Evolutionary conservation across 345 rosid genomes (phyloP), one percentile per base, ranked within the genome.

Genomic region (Linum lewisii): DNA sequence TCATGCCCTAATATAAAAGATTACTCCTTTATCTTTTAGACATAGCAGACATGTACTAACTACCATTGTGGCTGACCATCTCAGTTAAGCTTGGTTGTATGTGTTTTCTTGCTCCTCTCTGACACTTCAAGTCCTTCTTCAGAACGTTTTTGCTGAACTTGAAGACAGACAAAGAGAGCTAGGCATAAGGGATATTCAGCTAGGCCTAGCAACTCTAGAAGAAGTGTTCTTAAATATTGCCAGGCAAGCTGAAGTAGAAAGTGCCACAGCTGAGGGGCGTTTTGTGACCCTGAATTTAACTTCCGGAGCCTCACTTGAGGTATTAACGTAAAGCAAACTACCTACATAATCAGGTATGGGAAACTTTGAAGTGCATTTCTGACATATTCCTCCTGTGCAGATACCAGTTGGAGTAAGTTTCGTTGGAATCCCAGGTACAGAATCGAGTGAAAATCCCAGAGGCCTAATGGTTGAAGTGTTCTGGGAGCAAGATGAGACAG

Each of bases 161-260:
- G 82, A 86, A 82, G 86, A 72, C 49, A 84, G 82, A 67, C 82
- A 77, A 69, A 19, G 26, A 5, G 90, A 84, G 58, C 82, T 86
- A 47, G 81, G 86, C 45, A 82, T 92, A 66, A 70, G 88, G 20
- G 96, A 92, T 66, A 79, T 92, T 66, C 98, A 92, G 63, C 88
- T 88, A 21, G 86, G 96, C 57, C 92, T 92, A 8, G 68, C 98
- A 21, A 88, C 96, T n/a, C 93, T 92, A 1, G 98, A 88, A 79
- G 96, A 92, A 76, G 96, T 92, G 57, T 92, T 88, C 86, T 76
- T 92, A 58, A 88, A 88, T 61, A 92, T 92, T n/a, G 98, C 96
- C 23, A 79, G 75, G 76, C 81, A 83, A 70, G 98, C 98, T 22
- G 98, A 92, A 69, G 79, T 92, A 14, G 98, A 92, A 78, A 83